Evolutionary conservation across 768 basidiomycete species (phyloP).

Genomic region (Lentinula sp.): DNA sequence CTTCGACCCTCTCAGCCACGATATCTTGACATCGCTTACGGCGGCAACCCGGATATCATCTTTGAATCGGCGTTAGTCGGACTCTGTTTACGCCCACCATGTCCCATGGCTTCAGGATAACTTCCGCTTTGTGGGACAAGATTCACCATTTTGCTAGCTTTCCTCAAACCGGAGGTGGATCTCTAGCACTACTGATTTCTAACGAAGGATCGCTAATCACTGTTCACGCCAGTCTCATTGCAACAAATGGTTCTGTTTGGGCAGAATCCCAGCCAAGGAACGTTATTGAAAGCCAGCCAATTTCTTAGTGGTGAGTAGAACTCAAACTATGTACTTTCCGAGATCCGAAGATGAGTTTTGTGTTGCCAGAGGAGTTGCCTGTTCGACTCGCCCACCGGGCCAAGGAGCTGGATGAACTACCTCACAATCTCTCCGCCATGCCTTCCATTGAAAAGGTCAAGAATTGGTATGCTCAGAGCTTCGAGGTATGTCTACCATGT

Average conservation of each 20-base stretch:
- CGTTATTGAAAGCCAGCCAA: conserved; percentile 85
- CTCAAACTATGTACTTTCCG: background rate
- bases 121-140: conserved; percentile 78
- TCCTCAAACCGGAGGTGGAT: conserved; percentile 84
- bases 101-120: conserved; percentile 67
- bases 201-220: background rate
- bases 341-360: background rate
- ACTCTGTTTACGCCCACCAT: conserved; percentile 20
- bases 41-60: background rate
- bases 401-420: conserved; percentile 91
- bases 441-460: conserved; percentile 90
- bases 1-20: too few relatives aligned
- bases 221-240: conserved; percentile 60
- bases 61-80: background rate
- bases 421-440: conserved; percentile 88
- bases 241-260: conserved; percentile 99
- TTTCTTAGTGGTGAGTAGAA: conserved; percentile 64
- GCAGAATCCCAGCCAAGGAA: conserved; percentile 93
- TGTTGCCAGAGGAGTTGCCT: conserved; percentile 78
- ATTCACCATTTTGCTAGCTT: conserved; percentile 90
- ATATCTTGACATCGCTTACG: background rate
- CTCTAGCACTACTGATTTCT: conserved; percentile 5
- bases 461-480: conserved; percentile 98
- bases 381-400: conserved; percentile 94
- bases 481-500: conserved; percentile 61